Base-by-base conservation (phyloP, 768 basidiomycete genomes). In the Calocybe indica region DNA sequence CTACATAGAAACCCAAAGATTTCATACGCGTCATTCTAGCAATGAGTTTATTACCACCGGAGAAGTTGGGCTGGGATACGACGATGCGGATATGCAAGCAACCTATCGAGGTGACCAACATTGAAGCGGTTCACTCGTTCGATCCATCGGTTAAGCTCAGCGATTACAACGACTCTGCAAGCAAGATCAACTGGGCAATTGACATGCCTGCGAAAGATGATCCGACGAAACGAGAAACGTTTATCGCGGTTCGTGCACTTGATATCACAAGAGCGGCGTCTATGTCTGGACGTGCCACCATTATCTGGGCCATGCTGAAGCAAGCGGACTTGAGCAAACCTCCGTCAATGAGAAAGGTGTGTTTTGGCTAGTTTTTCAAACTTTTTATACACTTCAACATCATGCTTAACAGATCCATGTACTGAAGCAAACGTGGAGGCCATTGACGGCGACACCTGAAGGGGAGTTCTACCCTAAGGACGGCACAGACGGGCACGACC, bases 11-110 rank as follows among this genome's bases (percentile, higher is more conserved):
- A 28, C 37, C 37, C 36, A 8, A 22, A 14, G 15, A 13, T n/a
- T 46, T 39, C 45, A 22, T 46, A 6, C 42, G 35, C 31, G 42
- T 43, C 5, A 43, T 43, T 30, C 42, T 43, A 10, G 42, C 31
- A 12, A 13, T 10, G 31, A 10, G 31, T 6, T 43, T 31, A 8
- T 30, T 30, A 6, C 12, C 31, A 12, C 42, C 42, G 5, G 9
- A 10, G 5, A 29, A 8, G 5, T 33, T 43, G 7, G 42, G 42
- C 30, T 43, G n/a, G n/a, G 42, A 43, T 30, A 43, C 42, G 15
- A 12, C 28, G n/a, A 43, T 43, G 42, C 31, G 35, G 35, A 6
- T 43, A 2, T 43, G 42, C 31, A n/a, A 34, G 10, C 31, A 34
- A 5, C n/a, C 13, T 6, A n/a, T 8, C 12, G 40, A 15, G 12